Percentiles rank a stretch among this genome's conserved stretches.
These are phyloP conservation scores for Artomyces pyxidatus DNA, from an alignment of 768 basidiomycete species.

Conservation along the genomic window DNA sequence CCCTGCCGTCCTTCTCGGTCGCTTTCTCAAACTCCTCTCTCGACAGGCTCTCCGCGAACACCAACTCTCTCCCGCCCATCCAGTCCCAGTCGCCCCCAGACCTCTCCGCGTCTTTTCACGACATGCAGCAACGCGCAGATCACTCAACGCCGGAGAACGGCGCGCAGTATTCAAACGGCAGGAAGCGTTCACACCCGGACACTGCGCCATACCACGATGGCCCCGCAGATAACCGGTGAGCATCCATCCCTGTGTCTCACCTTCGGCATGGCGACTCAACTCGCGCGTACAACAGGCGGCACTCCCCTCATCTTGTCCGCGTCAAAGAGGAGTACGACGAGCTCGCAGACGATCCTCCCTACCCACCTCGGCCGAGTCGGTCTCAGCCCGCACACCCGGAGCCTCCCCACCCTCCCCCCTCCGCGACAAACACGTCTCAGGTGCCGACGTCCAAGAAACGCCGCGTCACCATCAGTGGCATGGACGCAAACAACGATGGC, in stretches of 20 bases:
- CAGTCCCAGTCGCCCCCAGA: constrained; percentile 33
- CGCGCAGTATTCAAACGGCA: constrained; percentile 14
- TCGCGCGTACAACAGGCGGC: constrained; percentile 14
- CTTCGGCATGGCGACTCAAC: constrained; percentile 8
- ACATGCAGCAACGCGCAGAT: constrained; percentile 13
- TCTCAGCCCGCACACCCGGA: constrained; percentile 7
- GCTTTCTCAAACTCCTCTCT: constrained; percentile 58
- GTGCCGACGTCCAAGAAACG: constrained; percentile 50
- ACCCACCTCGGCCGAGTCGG: constrained; percentile 17
- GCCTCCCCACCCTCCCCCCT: constrained; percentile 25
- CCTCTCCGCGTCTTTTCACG: constrained; percentile 16
- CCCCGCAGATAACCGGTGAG: constrained; percentile 8
- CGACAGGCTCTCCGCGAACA: constrained; percentile 37
- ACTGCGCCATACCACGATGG: constrained; percentile 5
- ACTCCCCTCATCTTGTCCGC: constrained; percentile 36
- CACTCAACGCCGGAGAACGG: constrained; percentile 11
- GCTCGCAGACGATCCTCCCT: constrained; percentile 32
- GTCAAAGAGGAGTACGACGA: constrained; percentile 62
- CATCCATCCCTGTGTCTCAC: constrained; percentile 8
- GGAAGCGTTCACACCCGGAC: constrained; percentile 21
- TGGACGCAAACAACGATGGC: constrained; percentile 31
- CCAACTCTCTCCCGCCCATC: constrained; percentile 59
- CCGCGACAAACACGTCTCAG: constrained; percentile 30
- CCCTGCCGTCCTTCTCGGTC: constrained; percentile 74
- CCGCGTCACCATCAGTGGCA: constrained; percentile 62